Percentiles rank a stretch among this genome's conserved stretches.
Evolutionary conservation across 78 protist species (phyloP).

Genomic region (Chrysochromulina tobinii): DNA sequence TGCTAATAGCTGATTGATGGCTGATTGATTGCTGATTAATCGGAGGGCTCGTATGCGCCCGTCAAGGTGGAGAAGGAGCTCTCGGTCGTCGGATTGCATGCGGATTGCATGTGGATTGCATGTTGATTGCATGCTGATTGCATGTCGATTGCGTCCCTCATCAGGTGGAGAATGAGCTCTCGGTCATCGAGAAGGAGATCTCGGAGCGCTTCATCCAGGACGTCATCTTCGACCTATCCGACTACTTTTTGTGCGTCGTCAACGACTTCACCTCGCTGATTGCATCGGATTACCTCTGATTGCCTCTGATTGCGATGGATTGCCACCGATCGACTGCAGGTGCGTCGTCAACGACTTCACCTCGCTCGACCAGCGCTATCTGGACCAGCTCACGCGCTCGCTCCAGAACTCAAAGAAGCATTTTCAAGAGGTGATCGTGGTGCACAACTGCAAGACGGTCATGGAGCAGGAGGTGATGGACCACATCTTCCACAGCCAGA

Average conservation of each 20-base stretch:
- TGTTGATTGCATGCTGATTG: no score
- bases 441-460: neutral
- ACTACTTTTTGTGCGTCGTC: constrained; percentile 23
- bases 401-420: constrained; percentile 11
- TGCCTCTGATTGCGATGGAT: no score
- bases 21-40: no score
- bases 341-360: neutral
- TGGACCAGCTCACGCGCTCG: neutral
- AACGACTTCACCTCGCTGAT: constrained; percentile 16
- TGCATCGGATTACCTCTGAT: no score
- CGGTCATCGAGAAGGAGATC: neutral
- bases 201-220: neutral
- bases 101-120: no score
- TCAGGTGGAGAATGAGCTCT: neutral
- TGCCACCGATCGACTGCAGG: neutral
- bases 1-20: no score
- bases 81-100: neutral
- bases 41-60: neutral
- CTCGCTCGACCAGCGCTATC: neutral
- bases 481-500: neutral
- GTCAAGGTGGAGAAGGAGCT: neutral
- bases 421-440: neutral
- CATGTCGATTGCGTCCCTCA: no score
- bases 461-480: neutral
- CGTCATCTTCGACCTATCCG: neutral